Base-by-base conservation (phyloP, 176 grass and related monocot species). In the Aegilops umbellulata region DNA sequence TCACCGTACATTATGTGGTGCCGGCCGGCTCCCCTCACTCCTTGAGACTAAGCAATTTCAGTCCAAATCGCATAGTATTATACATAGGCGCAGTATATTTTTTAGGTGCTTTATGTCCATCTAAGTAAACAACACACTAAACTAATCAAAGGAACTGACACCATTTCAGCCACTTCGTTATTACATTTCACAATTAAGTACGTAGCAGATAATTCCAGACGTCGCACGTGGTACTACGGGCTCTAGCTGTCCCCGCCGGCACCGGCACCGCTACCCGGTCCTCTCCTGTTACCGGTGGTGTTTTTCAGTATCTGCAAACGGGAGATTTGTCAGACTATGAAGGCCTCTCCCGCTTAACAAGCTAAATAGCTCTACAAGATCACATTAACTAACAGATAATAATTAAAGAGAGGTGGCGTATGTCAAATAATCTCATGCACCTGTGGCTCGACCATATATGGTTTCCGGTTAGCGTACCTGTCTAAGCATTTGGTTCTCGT, bases 401-500 rank as follows among this genome's bases (percentile, higher is more conserved):
- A 19, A n/a, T 69, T 3, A 73, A 73, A 3, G 23, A 73, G n/a
- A 73, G 69, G 36, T 73, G 69, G 3, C 17, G 31, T n/a, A 10
- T 8, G 38, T 42, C 44, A 1, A 47, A 1, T 7, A 53, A 19
- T 53, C 24, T 27, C 24, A 14, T 55, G 16, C 24, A 41, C 38
- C 10, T 41, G 38, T 42, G 14, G 5, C 36, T 15, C 69, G 35
- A 42, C 13, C 36, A 23, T 72, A 26, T 41, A 71, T 74, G 25
- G 6, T 53, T 74, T 29, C 8, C 2, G 29, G 20, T 32, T 55
- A 7, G 0, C 7, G 0, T 82, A 95, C 94, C 88, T 97, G 92
- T 76, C 92, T 78, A 62, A 97, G 92, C 94, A 97, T 97, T 61
- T 92, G 90, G 79, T 97, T 97, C 88, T 97, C 94, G 63, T 97